phyloP scores from a whole-genome alignment of 2,329 filamentous ascomycete genomes.

The Metarhizium sp. region DNA sequence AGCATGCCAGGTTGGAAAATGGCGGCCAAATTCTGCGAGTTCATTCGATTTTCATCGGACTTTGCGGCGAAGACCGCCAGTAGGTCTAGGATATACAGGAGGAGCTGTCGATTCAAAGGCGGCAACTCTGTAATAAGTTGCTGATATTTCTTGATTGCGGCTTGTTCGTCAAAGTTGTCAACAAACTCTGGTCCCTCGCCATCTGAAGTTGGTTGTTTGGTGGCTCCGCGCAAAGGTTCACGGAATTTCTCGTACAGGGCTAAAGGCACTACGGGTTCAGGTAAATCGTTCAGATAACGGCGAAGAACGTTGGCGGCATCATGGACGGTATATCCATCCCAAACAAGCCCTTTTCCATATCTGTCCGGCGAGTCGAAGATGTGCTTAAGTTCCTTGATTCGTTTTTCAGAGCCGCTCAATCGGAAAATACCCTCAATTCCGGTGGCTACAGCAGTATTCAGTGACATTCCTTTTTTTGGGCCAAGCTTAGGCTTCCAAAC shows the following conservation, averaged over 20 bases:
- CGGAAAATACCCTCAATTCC: slow-evolving; percentile 95
- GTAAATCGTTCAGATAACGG: slow-evolving; percentile 90
- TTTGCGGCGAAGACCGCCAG: slow-evolving; percentile 96
- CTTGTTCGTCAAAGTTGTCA: slow-evolving; percentile 52
- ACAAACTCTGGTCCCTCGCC: slow-evolving; percentile 60
- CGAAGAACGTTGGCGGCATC: slow-evolving; percentile 95
- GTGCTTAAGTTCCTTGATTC: slow-evolving; percentile 90
- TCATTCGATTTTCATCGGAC: slow-evolving; percentile 95
- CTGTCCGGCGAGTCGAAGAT: slow-evolving; percentile 90
- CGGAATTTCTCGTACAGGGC: slow-evolving; percentile 90
- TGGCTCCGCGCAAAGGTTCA: slow-evolving; percentile 64
- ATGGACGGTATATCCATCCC: slow-evolving; percentile 96
- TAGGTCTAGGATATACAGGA: slow-evolving; percentile 92
- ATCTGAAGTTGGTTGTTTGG: slow-evolving; percentile 62
- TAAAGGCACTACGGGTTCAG: slow-evolving; percentile 91
- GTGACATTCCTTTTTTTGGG: neutral
- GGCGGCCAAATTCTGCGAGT: slow-evolving; percentile 82
- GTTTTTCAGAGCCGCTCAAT: slow-evolving; percentile 89
- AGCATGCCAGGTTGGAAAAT: slow-evolving; percentile 97
- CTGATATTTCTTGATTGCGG: slow-evolving; percentile 77
- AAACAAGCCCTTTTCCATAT: slow-evolving; percentile 93
- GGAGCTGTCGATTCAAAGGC: slow-evolving; percentile 82
- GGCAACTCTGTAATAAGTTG: slow-evolving; percentile 86
- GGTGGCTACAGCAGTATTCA: slow-evolving; percentile 54
- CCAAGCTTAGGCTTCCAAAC: neutral